Evolutionary conservation across 2,329 filamentous ascomycete genomes (phyloP).

Genomic region (Proliferodiscus dingleyae): DNA sequence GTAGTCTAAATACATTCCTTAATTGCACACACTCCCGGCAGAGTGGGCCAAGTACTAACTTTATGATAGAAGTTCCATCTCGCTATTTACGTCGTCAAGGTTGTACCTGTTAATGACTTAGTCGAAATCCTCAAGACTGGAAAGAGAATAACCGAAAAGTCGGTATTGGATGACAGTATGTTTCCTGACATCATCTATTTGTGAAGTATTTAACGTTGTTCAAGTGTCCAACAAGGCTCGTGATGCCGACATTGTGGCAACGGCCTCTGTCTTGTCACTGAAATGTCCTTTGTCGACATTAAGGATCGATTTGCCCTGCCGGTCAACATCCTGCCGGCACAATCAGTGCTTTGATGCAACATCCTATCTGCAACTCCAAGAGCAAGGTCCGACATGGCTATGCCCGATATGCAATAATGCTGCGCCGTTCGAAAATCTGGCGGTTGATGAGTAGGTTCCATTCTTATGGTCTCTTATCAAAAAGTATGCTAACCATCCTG

Average conservation of each 20-base stretch:
- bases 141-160: constrained; percentile 71
- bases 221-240: constrained; percentile 74
- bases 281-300: constrained; percentile 90
- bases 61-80: constrained; percentile 63
- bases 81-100: constrained; percentile 69
- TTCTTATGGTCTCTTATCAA: constrained; percentile 10
- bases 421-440: constrained; percentile 74
- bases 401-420: constrained; percentile 89
- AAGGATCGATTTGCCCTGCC: constrained; percentile 73
- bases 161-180: constrained; percentile 80
- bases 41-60: constrained; percentile 14
- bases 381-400: constrained; percentile 95
- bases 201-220: constrained; percentile 4
- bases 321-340: constrained; percentile 76
- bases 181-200: constrained; percentile 13
- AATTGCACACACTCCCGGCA: constrained; percentile 8
- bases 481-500: constrained; percentile 12
- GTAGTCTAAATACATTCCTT: too few species aligned
- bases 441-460: constrained; percentile 72
- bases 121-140: constrained; percentile 60
- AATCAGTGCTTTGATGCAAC: constrained; percentile 93
- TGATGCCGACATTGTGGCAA: constrained; percentile 85
- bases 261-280: constrained; percentile 80
- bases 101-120: constrained; percentile 66
- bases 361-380: constrained; percentile 88